Percentiles rank a stretch among this genome's conserved stretches.
Conservation (phyloP, 164 flowering plant genomes). For the Kingdonia uniflora region DNA sequence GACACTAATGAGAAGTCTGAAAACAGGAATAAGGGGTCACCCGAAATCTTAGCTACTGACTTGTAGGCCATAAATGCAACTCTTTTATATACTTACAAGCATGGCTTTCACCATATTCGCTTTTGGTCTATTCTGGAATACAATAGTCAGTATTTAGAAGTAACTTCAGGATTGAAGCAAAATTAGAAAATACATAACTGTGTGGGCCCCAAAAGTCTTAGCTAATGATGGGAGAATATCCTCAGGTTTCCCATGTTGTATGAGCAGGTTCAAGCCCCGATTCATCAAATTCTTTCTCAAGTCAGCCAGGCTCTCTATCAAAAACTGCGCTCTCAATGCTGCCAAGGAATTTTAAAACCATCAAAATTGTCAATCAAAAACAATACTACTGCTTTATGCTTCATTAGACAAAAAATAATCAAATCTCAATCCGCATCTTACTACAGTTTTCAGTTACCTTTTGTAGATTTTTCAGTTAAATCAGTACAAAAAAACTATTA, state of each 20-base stretch:
- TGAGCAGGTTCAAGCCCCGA: slow-evolving; percentile 62
- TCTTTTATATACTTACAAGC: too few relatives aligned
- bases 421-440: neutral
- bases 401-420: too few relatives aligned
- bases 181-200: slow-evolving; percentile 33
- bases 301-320: slow-evolving; percentile 67
- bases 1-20: too few relatives aligned
- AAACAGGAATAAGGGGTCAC: too few relatives aligned
- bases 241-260: slow-evolving; percentile 80
- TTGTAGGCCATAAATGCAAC: too few relatives aligned
- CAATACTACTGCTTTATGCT: too few relatives aligned
- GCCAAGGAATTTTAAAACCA: slow-evolving; percentile 15
- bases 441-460: neutral
- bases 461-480: too few relatives aligned
- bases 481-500: too few relatives aligned
- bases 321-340: slow-evolving; percentile 76
- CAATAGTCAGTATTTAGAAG: too few relatives aligned
- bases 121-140: too few relatives aligned
- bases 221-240: slow-evolving; percentile 66
- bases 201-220: slow-evolving; percentile 59
- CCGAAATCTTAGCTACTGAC: too few relatives aligned
- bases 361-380: neutral
- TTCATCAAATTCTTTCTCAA: slow-evolving; percentile 69
- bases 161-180: neutral
- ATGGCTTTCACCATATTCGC: too few relatives aligned